phyloP scores from a whole-genome alignment of 306 rosid species.

The Castanopsis chinensis region DNA sequence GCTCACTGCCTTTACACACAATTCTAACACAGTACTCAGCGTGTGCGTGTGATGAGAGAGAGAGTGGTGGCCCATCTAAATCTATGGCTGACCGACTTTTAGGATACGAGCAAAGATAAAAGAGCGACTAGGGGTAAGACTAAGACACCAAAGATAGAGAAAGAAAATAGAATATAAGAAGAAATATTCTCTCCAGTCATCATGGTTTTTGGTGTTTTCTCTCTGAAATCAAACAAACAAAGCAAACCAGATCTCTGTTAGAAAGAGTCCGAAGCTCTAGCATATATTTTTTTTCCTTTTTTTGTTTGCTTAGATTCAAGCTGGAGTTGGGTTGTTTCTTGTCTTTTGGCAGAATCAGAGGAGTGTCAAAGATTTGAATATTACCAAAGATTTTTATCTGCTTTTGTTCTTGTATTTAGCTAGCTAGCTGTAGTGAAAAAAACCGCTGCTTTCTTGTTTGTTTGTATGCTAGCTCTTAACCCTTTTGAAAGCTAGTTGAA shows the following conservation, averaged over 20 bases:
- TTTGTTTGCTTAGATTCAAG: constrained; percentile 41
- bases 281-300: constrained; percentile 26
- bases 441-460: constrained; percentile 50
- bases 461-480: constrained; percentile 27
- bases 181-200: constrained; percentile 35
- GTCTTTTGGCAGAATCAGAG: constrained; percentile 66
- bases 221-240: constrained; percentile 47
- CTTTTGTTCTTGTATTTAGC: constrained; percentile 34
- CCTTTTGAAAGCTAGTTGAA: constrained; percentile 46
- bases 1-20: constrained; percentile 40
- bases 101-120: constrained; percentile 45
- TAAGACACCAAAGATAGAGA: constrained; percentile 21
- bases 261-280: constrained; percentile 29
- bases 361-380: constrained; percentile 29
- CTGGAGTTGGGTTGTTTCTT: constrained; percentile 58
- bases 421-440: constrained; percentile 1
- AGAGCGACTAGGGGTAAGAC: constrained; percentile 39
- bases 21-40: constrained; percentile 45
- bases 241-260: constrained; percentile 40
- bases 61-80: constrained; percentile 62
- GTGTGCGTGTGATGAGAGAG: constrained; percentile 29
- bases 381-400: constrained; percentile 49
- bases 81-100: constrained; percentile 68
- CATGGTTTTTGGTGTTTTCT: constrained; percentile 62
- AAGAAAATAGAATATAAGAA: constrained; percentile 13